Evolutionary conservation across 805 yeast genomes (phyloP), one percentile per base, ranked within the genome.

Genomic region (Komagataella pseudopastoris): DNA sequence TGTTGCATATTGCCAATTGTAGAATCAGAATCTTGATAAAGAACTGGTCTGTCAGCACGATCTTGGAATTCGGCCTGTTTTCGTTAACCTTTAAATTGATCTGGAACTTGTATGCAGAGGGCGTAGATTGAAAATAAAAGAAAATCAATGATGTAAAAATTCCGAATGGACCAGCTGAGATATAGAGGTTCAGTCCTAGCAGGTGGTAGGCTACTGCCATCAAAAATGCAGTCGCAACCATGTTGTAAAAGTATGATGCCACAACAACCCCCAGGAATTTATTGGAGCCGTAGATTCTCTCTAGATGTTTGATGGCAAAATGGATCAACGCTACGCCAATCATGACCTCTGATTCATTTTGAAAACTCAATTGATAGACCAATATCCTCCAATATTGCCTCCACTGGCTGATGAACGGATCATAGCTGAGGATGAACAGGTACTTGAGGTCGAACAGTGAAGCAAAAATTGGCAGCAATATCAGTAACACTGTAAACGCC

Each of bases 331-430:
- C 61, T 8, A 73, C 59, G 2, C 71, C 59, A 2, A 79, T 56
- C 18, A 77, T 52, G 53, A 73, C 77, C 61, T 82, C 85, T 4
- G 83, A 73, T 59, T 80, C 85, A 59, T 78, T 80, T 47, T 77
- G 68, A 50, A 77, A 76, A n/a, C 76, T 67, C 10, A 76, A 23
- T 59, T 80, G 87, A 56, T 70, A 74, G 6, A 72, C 60, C 6
- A 71, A 47, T 6, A 77, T 59, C 50, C 87, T 64, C 77, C 83
- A 81, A 59, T 72, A 81, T 56, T 82, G 88, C 10, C 61, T 51
- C 67, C 81, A 81, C 53, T 74, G 69, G 2, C 71, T 57, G 7
- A 82, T 68, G 57, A 73, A 79, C 2, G 88, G 88, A 53, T 71
- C 75, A 49, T 75, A 69, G 8, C 72, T 60, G 18, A 77, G 64